Base-by-base conservation (phyloP, 1,139 yeast species). In the Diutina pseudorugosa region DNA sequence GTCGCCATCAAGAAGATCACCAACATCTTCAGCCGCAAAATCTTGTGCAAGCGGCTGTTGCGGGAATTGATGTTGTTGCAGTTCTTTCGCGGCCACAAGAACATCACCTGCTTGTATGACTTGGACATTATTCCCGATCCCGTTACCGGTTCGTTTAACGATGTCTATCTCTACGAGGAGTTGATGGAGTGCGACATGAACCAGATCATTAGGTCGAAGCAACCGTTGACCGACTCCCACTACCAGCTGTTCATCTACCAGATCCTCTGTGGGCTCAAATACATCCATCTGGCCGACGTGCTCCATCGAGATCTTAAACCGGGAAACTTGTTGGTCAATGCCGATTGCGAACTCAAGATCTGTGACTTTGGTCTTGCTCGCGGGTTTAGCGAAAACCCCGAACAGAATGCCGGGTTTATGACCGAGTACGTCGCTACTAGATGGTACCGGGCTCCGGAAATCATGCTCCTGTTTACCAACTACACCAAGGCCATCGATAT, bases 121-220 rank as follows among this genome's bases (percentile, higher is more conserved):
- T 18, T 51, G 19, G 98, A 93, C 67, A 87, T 93, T 54, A 89
- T 91, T 45, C 85, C 85, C 52, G 85, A 95, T 53, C 83, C 83
- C 49, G 57, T 70, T 54, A 72, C 77, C 12, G 83, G 83, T 4
- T 82, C 80, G 56, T 91, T 91, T 72, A 90, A 91, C 66, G 98
- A 95, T 62, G 79, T 93, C 14, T 93, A 93, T 60, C 73, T 93
- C 7, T 93, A 93, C 63, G 98, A 93, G 67, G 97, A 91, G 67
- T 72, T 90, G 59, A 90, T 93, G 97, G 98, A 93, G 66, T 93
- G 98, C 69, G 98, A 93, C 66, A 84, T 93, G 88, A 97, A 91
- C 65, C 98, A 93, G 66, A 93, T 93, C 62, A 93, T 93, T 56
- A 76, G 95, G 59, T 88, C 96, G 3, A 90, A 91, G 30, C 98